Percentiles rank a stretch among this genome's conserved stretches.
These are phyloP conservation scores for Talaromyces sp. DNA, from an alignment of 2,329 filamentous ascomycete genomes.

Conservation along the genomic window DNA sequence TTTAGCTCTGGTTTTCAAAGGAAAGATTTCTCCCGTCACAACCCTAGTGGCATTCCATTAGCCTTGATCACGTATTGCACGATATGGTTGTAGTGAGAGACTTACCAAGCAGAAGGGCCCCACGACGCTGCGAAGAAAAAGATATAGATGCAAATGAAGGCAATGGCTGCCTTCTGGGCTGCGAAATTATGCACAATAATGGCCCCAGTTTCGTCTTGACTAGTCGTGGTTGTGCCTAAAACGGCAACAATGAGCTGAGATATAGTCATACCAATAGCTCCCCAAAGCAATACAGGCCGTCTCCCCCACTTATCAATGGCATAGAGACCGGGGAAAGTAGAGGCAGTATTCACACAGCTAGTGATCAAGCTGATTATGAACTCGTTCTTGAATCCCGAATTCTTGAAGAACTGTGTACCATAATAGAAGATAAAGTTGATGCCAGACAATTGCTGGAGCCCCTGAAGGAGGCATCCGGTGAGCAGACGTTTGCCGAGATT, in stretches of 20 bases:
- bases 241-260: constrained; percentile 49
- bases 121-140: constrained; percentile 48
- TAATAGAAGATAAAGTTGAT: constrained; percentile 47
- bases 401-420: constrained; percentile 40
- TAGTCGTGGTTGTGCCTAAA: constrained; percentile 41
- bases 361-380: constrained; percentile 50
- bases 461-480: constrained; percentile 41
- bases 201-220: constrained; percentile 32
- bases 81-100: too few relatives aligned
- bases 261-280: constrained; percentile 46
- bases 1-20: constrained; percentile 48
- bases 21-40: constrained; percentile 21
- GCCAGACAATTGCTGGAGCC: constrained; percentile 41
- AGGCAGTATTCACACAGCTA: constrained; percentile 47
- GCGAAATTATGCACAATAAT: constrained; percentile 16
- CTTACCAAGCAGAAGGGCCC: constrained; percentile 36
- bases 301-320: constrained; percentile 51
- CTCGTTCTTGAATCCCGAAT: constrained; percentile 41
- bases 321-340: constrained; percentile 39
- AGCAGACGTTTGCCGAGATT: constrained; percentile 37
- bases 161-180: constrained; percentile 45
- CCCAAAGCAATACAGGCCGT: constrained; percentile 46
- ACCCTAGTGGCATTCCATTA: background rate
- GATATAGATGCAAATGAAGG: constrained; percentile 46
- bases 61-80: background rate